phyloP scores from a whole-genome alignment of 805 yeast genomes.

The Metschnikowia hibisci region DNA sequence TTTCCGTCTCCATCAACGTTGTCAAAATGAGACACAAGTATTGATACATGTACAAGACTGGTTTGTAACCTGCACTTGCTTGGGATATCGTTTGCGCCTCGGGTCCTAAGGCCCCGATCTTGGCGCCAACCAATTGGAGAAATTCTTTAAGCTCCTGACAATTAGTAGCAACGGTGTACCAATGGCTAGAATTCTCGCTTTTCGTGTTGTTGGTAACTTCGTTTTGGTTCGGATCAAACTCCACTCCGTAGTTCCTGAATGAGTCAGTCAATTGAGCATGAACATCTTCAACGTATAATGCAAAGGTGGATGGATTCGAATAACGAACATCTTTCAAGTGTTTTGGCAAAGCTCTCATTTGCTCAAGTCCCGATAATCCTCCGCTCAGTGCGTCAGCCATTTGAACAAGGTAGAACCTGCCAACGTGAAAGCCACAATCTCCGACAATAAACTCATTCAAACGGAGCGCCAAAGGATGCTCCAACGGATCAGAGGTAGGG shows the following conservation, averaged over 20 bases:
- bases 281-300: constrained; percentile 40
- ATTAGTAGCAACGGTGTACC: constrained; percentile 38
- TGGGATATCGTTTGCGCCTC: constrained; percentile 12
- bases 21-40: constrained; percentile 29
- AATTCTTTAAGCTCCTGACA: constrained; percentile 27
- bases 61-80: constrained; percentile 25
- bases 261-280: constrained; percentile 28
- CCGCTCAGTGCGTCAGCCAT: constrained; percentile 35
- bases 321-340: constrained; percentile 9
- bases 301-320: constrained; percentile 28
- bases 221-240: constrained; percentile 31
- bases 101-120: constrained; percentile 18
- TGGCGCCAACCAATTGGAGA: constrained; percentile 20
- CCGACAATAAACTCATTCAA: constrained; percentile 35
- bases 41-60: constrained; percentile 26
- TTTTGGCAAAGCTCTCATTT: constrained; percentile 27
- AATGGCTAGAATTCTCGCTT: constrained; percentile 15
- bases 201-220: constrained; percentile 19
- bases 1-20: constrained; percentile 19
- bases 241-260: constrained; percentile 29
- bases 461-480: constrained; percentile 31
- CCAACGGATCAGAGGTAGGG: constrained; percentile 36
- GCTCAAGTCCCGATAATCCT: constrained; percentile 32
- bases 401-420: constrained; percentile 37
- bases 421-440: constrained; percentile 38